phyloP scores from a whole-genome alignment of 176 grass and related monocot species.

The Eleusine indica region DNA sequence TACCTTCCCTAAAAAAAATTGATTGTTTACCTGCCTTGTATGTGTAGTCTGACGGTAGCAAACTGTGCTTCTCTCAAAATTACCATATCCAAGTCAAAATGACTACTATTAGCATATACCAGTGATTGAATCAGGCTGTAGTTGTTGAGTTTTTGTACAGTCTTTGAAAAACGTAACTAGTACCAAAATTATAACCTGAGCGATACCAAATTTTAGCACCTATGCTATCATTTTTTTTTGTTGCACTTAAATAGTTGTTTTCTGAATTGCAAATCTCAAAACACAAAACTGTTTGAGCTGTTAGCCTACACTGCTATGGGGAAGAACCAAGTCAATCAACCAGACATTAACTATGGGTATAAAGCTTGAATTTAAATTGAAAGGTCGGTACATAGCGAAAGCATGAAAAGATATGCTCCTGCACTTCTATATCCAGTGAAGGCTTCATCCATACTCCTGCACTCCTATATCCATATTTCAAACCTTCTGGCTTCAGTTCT shows the following conservation, averaged over 20 bases:
- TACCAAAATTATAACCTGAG: background rate
- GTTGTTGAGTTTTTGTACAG: background rate
- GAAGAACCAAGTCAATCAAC: too few relatives aligned
- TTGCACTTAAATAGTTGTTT: background rate
- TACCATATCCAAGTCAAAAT: background rate
- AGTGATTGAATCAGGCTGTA: background rate
- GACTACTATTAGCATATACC: background rate
- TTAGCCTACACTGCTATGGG: background rate
- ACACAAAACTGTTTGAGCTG: background rate
- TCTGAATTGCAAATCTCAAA: background rate
- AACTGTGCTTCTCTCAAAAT: background rate
- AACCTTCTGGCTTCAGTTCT: background rate
- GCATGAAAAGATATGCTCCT: background rate
- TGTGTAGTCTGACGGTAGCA: background rate
- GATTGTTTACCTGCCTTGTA: background rate
- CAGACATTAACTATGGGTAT: background rate
- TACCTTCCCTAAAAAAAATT: background rate
- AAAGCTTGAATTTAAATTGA: background rate
- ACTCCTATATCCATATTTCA: slow-evolving; percentile 3
- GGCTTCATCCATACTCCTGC: background rate
- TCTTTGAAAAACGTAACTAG: background rate
- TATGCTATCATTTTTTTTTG: too few relatives aligned
- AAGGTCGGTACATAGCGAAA: background rate
- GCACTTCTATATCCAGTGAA: background rate
- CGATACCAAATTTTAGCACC: background rate